A percentile compares a stretch with the other conserved stretches of the same genome.
Evolutionary conservation across 108 stramenopile species (phyloP).

Genomic region (Hondaea fermentalgiana): DNA sequence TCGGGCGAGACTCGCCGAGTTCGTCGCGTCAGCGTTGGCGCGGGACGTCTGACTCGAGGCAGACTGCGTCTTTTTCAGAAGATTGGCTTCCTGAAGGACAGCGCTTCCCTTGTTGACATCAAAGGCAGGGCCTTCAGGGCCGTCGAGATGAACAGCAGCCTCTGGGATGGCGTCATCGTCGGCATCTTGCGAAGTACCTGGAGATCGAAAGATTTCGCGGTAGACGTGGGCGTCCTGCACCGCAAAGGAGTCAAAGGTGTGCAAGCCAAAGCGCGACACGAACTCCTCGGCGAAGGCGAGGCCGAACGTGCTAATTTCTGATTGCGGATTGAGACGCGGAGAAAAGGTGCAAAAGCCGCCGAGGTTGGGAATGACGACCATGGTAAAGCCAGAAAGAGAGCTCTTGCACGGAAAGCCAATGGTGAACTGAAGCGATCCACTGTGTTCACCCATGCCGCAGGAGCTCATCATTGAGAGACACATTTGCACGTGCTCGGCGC

Average conservation of each 20-base stretch:
- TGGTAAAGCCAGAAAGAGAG: neutral
- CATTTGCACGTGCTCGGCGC: neutral
- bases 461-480: conserved; percentile 21
- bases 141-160: no score
- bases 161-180: no score
- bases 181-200: no score
- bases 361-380: conserved; percentile 4
- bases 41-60: neutral
- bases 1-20: neutral
- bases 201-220: neutral
- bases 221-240: conserved; percentile 13
- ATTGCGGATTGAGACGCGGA: neutral
- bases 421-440: neutral
- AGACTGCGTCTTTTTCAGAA: neutral
- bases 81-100: no score
- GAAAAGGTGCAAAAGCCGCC: conserved; percentile 8
- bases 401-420: neutral
- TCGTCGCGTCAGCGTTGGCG: neutral
- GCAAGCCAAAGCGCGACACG: neutral
- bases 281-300: neutral
- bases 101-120: no score
- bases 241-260: neutral
- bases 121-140: no score
- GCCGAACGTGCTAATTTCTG: neutral
- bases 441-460: neutral